phyloP scores from a whole-genome alignment of 108 stramenopile genomes.

The Nitzschia sp. region DNA sequence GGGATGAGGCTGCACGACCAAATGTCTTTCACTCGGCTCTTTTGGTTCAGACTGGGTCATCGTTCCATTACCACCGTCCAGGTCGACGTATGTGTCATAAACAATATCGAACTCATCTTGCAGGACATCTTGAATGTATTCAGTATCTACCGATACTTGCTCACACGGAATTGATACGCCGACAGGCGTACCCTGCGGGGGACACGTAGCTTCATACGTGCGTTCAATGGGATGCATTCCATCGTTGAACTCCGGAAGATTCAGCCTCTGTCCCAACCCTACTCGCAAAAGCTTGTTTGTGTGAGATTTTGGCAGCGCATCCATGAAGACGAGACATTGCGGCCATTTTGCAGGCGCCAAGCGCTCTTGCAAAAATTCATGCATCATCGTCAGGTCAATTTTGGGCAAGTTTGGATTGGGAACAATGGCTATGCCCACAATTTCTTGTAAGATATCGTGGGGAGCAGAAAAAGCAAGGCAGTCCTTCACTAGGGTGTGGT shows the following conservation, averaged over 20 bases:
- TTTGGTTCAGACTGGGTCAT: background rate
- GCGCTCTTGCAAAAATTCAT: conserved; percentile 47
- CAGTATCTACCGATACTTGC: conserved; percentile 29
- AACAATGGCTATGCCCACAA: conserved; percentile 69
- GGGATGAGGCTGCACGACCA: conserved; percentile 44
- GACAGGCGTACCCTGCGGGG: conserved; percentile 52
- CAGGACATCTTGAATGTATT: conserved; percentile 34
- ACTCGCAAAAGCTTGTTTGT: conserved; percentile 64
- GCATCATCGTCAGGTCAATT: conserved; percentile 46
- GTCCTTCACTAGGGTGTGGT: conserved; percentile 48
- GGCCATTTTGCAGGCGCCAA: conserved; percentile 62
- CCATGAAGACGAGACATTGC: conserved; percentile 61
- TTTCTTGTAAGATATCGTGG: conserved; percentile 64
- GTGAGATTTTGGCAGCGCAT: conserved; percentile 60
- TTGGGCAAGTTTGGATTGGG: conserved; percentile 28
- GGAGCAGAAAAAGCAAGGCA: conserved; percentile 60
- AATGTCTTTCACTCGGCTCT: conserved; percentile 9
- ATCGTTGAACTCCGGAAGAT: conserved; percentile 51
- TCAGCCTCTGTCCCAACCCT: conserved; percentile 52
- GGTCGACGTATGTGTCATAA: conserved; percentile 2
- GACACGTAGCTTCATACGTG: conserved; percentile 61
- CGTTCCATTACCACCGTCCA: conserved; percentile 8
- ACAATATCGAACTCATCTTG: conserved; percentile 16
- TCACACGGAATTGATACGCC: conserved; percentile 45
- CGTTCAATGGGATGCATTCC: conserved; percentile 47